Base-by-base conservation (phyloP, 139 green algal species). In the Haematococcus sp. region DNA sequence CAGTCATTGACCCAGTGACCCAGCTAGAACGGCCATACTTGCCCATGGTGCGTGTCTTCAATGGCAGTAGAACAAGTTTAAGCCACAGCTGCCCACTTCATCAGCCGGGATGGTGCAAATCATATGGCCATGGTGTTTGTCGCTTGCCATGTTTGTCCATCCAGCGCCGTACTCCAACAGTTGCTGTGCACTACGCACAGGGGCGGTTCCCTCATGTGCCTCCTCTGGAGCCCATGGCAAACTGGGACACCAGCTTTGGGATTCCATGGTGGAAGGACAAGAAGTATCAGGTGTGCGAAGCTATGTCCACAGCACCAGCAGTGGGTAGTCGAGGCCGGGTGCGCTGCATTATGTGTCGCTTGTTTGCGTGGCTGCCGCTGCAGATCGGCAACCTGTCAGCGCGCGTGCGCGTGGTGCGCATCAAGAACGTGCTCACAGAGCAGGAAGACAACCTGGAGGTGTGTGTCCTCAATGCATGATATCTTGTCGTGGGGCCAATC, bases 391-490 rank as follows among this genome's bases (percentile, higher is more conserved):
- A 40, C 17, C 63, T 94, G 58, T 87, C 80, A 2, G 43, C 46
- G 1, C 68, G 61, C 40, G 84, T 78, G 5, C 82, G 88, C 0
- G 46, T 88, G n/a, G 70, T 96, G 32, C 85, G 88, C n/a, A 82
- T 96, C 43, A 92, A 91, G 77, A 96, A 96, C 60, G 84, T 96
- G 83, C 80, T 96, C 33, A 96, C 90, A 27, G 74, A 74, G 30
- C 90, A 95, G 75, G 87, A 93, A 75, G 87, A 94, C 70, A 73
- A 65, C 23, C 68, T 94, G 55, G 90, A 94, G 78, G 86, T 30
- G 76, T 78, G 74, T 52, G 61, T 9, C 13, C 27, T 32, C 20
- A 32, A 28, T 28, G 55, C 25, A 7, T 32, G 55, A 32, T 15
- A 7, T n/a, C n/a, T n/a, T n/a, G n/a, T n/a, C n/a, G n/a, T n/a